These are phyloP conservation scores for Saturnispora bothae DNA, from an alignment of 805 yeast genomes.

Conservation along the genomic window DNA sequence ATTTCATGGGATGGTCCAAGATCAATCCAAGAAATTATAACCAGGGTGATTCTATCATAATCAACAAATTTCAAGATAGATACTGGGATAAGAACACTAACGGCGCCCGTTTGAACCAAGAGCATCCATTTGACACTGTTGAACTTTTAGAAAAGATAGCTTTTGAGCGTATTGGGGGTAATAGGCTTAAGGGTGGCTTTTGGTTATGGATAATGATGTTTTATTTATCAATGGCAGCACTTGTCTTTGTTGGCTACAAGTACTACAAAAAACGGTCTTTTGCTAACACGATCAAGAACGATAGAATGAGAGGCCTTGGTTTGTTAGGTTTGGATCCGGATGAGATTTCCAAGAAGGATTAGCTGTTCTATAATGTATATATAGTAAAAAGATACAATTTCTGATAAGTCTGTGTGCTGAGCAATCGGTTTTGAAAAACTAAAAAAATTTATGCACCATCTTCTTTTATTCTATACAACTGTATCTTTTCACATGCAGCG, in stretches of 20 bases:
- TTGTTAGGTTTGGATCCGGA: conserved; percentile 12
- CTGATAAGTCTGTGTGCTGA: too few relatives aligned
- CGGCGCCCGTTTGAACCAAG: conserved; percentile 11
- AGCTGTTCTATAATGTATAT: conserved; percentile 1
- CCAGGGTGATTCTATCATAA: conserved; percentile 48
- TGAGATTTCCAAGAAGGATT: conserved; percentile 11
- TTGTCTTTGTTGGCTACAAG: neutral
- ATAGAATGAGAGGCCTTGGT: conserved; percentile 14
- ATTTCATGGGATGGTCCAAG: conserved; percentile 29
- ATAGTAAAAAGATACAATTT: too few relatives aligned
- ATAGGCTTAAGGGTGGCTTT: neutral
- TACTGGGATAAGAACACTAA: conserved; percentile 18
- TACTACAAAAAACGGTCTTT: neutral
- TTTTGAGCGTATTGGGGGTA: conserved; percentile 5
- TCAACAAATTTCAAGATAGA: conserved; percentile 29
- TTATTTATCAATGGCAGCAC: neutral
- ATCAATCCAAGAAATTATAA: conserved; percentile 24
- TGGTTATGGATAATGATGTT: neutral
- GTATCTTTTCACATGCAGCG: too few relatives aligned
- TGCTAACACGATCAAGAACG: conserved; percentile 1
- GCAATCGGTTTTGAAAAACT: too few relatives aligned
- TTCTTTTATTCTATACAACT: too few relatives aligned
- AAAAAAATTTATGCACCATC: too few relatives aligned
- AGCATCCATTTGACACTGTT: conserved; percentile 7
- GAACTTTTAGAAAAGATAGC: conserved; percentile 11